Evolutionary conservation across 176 grass and related monocot species (phyloP).

Genomic region (Avena atlantica): DNA sequence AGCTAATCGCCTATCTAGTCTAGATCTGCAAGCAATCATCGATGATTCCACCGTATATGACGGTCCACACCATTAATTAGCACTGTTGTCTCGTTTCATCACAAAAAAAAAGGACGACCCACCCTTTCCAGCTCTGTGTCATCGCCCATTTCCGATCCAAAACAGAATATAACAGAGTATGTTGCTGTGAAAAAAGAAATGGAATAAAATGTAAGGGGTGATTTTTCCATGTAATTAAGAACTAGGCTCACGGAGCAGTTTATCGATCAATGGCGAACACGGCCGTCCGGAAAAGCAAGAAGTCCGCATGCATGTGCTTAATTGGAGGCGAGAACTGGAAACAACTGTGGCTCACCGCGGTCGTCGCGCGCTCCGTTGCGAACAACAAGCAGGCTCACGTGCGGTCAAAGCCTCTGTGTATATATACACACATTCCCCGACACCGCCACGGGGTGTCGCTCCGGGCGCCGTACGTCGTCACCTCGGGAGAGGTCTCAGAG

Average conservation of each 20-base stretch:
- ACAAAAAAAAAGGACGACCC: neutral
- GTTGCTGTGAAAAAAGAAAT: no score
- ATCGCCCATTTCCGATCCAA: neutral
- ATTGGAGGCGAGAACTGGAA: neutral
- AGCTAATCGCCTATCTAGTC: neutral
- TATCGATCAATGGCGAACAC: no score
- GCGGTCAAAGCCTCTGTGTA: neutral
- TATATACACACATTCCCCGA: neutral
- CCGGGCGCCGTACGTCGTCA: slow-evolving; percentile 11
- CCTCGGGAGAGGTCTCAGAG: neutral
- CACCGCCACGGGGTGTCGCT: neutral
- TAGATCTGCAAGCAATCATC: no score
- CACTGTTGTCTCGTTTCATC: neutral
- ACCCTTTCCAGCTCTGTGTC: neutral
- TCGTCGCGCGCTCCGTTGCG: neutral
- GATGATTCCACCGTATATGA: neutral
- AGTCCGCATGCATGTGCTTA: no score
- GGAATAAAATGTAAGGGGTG: no score
- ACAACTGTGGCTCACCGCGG: neutral
- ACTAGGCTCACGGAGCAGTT: no score
- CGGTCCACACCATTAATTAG: neutral
- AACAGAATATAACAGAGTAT: no score
- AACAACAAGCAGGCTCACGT: neutral
- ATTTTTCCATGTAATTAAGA: no score
- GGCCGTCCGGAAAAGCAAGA: no score